Evolutionary conservation across 2,329 filamentous ascomycete genomes (phyloP).

Genomic region (Fragosphaeria purpurea): DNA sequence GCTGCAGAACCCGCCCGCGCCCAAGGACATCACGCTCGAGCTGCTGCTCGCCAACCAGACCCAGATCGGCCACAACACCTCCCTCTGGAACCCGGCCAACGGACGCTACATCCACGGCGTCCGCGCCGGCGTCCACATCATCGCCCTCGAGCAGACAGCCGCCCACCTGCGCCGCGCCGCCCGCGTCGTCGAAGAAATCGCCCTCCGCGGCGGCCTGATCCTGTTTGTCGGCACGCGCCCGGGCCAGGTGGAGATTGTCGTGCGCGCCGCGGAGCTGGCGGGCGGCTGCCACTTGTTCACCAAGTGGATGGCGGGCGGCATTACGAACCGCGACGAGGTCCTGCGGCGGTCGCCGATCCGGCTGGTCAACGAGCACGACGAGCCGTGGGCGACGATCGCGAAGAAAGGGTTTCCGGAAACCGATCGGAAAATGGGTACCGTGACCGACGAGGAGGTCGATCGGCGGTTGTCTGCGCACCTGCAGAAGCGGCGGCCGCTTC

Average conservation of each 20-base stretch:
- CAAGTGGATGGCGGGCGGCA: constrained; percentile 81
- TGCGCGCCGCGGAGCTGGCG: constrained; percentile 68
- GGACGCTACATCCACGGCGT: constrained; percentile 90
- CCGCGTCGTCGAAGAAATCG: constrained; percentile 82
- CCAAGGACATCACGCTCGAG: constrained; percentile 79
- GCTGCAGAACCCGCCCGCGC: constrained; percentile 60
- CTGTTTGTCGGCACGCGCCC: constrained; percentile 82
- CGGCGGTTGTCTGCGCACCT: constrained; percentile 36
- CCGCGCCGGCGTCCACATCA: constrained; percentile 81
- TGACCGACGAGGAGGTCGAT: constrained; percentile 36
- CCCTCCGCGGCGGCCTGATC: constrained; percentile 71
- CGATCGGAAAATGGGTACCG: too few relatives aligned
- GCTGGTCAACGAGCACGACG: constrained; percentile 68
- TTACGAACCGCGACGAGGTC: constrained; percentile 90
- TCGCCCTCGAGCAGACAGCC: constrained; percentile 80
- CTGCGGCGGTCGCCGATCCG: constrained; percentile 59
- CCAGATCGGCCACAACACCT: constrained; percentile 83
- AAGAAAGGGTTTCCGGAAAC: too few relatives aligned
- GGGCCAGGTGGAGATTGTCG: constrained; percentile 72
- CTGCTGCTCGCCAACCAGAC: constrained; percentile 78
- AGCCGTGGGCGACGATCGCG: constrained; percentile 35
- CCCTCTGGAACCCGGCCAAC: constrained; percentile 91
- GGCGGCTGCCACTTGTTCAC: constrained; percentile 81
- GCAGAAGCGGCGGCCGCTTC: constrained; percentile 52
- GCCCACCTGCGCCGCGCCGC: constrained; percentile 85